These are phyloP conservation scores for Actinomucor elegans DNA, from an alignment of 371 early-diverging fungal species.

Conservation along the genomic window DNA sequence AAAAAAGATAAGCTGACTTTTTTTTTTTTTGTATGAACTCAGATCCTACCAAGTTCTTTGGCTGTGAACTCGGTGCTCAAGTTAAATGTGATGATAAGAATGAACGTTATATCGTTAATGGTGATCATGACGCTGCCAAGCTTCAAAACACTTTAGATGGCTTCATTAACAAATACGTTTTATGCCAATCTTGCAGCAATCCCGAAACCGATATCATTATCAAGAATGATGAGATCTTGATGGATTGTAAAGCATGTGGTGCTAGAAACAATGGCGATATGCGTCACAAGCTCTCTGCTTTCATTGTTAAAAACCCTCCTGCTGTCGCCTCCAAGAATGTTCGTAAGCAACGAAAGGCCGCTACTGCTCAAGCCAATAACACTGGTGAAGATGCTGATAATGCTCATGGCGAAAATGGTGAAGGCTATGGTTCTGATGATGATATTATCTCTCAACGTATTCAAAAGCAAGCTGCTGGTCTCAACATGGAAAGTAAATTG, in stretches of 20 bases:
- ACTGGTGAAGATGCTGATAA: conserved; percentile 47
- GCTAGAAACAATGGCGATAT: conserved; percentile 82
- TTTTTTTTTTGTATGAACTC: background rate
- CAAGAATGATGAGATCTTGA: conserved; percentile 27
- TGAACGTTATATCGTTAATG: conserved; percentile 97
- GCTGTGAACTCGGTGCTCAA: conserved; percentile 96
- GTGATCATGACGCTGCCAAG: conserved; percentile 90
- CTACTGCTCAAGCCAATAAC: conserved; percentile 46
- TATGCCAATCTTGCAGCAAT: conserved; percentile 95
- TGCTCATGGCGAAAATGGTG: conserved; percentile 45
- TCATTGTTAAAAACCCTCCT: conserved; percentile 93
- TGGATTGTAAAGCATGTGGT: conserved; percentile 95
- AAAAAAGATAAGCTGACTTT: background rate
- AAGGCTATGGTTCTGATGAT: conserved; percentile 55
- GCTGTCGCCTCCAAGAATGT: conserved; percentile 58
- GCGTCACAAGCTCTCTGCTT: conserved; percentile 88
- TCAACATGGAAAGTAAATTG: conserved; percentile 63
- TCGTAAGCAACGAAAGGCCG: conserved; percentile 72
- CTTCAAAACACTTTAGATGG: conserved; percentile 90
- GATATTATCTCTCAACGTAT: conserved; percentile 77
- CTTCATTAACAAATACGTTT: conserved; percentile 97
- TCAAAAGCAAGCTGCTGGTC: conserved; percentile 67
- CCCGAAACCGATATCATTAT: conserved; percentile 96
- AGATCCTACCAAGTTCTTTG: conserved; percentile 94
- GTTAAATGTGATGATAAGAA: conserved; percentile 88